Conservation (phyloP, 164 flowering plant species). For the Magnolia officinalis region DNA sequence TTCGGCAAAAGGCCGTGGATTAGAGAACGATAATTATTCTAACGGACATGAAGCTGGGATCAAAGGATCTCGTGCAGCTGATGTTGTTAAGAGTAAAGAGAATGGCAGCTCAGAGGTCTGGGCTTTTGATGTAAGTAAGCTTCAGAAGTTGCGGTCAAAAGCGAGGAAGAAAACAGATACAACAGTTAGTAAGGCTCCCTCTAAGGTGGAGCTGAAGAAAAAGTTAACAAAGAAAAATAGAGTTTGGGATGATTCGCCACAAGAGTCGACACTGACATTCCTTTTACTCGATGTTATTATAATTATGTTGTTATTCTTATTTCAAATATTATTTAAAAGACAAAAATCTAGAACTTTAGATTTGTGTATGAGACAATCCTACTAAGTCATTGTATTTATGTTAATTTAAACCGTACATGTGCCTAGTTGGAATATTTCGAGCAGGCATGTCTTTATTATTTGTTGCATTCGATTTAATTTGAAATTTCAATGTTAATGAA, state of each 20-base stretch:
- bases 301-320: no score
- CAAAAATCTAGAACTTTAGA: no score
- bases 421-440: no score
- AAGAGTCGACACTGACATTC: slow-evolving; percentile 42
- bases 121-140: slow-evolving; percentile 91
- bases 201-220: slow-evolving; percentile 60
- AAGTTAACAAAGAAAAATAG: slow-evolving; percentile 80
- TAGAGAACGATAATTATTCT: slow-evolving; percentile 44
- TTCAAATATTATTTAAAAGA: no score
- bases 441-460: no score
- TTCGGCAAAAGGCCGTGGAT: slow-evolving; percentile 26
- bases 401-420: no score
- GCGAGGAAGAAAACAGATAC: slow-evolving; percentile 62
- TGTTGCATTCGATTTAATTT: no score
- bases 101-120: slow-evolving; percentile 48
- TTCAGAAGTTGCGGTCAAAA: slow-evolving; percentile 59
- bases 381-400: no score
- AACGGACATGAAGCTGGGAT: slow-evolving; percentile 23
- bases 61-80: slow-evolving; percentile 24
- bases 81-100: slow-evolving; percentile 47
- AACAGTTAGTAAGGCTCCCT: slow-evolving; percentile 47
- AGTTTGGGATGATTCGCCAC: slow-evolving; percentile 86
- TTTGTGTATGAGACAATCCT: no score
- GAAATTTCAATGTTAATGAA: no score
- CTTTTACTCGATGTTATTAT: no score